Percentiles rank a stretch among this genome's conserved stretches.
phyloP scores from a whole-genome alignment of 345 rosid genomes.

The Euphorbia peplus region DNA sequence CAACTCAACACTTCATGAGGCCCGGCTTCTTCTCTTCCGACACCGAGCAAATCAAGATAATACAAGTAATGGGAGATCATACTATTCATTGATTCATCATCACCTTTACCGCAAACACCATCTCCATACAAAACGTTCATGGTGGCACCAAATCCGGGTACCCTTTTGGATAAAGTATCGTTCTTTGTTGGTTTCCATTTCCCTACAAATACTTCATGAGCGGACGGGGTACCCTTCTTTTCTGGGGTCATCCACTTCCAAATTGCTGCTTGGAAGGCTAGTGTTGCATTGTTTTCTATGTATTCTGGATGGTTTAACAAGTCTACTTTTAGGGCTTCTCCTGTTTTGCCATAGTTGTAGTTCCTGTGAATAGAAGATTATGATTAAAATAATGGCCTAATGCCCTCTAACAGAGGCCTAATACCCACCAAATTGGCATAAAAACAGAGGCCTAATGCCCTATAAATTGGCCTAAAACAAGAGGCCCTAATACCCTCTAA shows the following conservation, averaged over 20 bases:
- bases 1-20: constrained; percentile 70
- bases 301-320: constrained; percentile 65
- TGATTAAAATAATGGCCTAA: too few species aligned
- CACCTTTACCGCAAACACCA: constrained; percentile 54
- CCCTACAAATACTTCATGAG: constrained; percentile 71
- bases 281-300: constrained; percentile 68
- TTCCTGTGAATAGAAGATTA: constrained; percentile 41
- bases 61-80: constrained; percentile 64
- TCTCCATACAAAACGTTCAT: constrained; percentile 78
- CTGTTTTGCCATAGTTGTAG: constrained; percentile 77
- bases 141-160: constrained; percentile 76
- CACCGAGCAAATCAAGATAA: constrained; percentile 80
- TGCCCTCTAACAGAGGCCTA: too few species aligned
- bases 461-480: too few species aligned
- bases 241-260: constrained; percentile 92
- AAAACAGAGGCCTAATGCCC: too few species aligned
- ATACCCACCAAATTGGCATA: too few species aligned
- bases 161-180: constrained; percentile 64
- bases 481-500: too few species aligned
- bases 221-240: constrained; percentile 70
- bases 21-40: constrained; percentile 89
- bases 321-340: constrained; percentile 67
- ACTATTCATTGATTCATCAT: constrained; percentile 70
- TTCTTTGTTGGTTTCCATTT: constrained; percentile 86
- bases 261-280: constrained; percentile 76